phyloP scores from a whole-genome alignment of 2,329 filamentous ascomycete genomes.

The Curvularia sp. region DNA sequence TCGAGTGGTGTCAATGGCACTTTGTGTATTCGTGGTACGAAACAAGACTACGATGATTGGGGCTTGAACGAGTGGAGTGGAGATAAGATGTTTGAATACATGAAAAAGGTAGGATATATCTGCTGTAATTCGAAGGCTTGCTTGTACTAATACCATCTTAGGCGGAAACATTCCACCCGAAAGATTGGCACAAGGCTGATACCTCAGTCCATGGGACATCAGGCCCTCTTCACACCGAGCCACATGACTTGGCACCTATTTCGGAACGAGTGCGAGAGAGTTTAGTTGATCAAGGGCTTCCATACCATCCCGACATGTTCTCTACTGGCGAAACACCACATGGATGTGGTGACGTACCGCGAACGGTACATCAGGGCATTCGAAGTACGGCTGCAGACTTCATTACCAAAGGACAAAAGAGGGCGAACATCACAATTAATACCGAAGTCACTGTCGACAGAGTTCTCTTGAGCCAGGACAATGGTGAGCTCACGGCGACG shows the following conservation, averaged over 20 bases:
- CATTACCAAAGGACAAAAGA: conserved; percentile 53
- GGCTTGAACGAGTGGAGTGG: conserved; percentile 63
- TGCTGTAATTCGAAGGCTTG: accelerated
- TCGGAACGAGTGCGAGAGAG: conserved; percentile 63
- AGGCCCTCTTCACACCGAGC: conserved; percentile 64
- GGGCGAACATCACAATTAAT: conserved; percentile 48
- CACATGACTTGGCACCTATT: conserved; percentile 66
- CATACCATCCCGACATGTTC: conserved; percentile 67
- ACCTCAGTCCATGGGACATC: conserved; percentile 54
- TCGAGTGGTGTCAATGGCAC: conserved; percentile 61
- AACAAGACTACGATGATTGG: conserved; percentile 65
- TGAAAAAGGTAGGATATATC: conserved; percentile 55
- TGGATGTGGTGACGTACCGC: conserved; percentile 43
- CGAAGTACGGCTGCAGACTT: conserved; percentile 43
- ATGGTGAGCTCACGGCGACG: conserved; percentile 53
- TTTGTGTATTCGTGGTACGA: conserved; percentile 58
- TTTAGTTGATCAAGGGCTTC: conserved; percentile 62
- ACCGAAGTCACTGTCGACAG: conserved; percentile 50
- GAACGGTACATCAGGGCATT: conserved; percentile 44
- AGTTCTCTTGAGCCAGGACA: conserved; percentile 55
- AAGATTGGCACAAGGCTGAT: conserved; percentile 64
- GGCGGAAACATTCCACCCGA: conserved; percentile 65
- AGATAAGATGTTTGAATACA: conserved; percentile 64
- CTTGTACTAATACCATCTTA: conserved; percentile 3
- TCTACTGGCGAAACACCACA: conserved; percentile 52